Evolutionary conservation across 495 filamentous ascomycete species (phyloP).

Genomic region (Melanomma pulvis-pyrius): DNA sequence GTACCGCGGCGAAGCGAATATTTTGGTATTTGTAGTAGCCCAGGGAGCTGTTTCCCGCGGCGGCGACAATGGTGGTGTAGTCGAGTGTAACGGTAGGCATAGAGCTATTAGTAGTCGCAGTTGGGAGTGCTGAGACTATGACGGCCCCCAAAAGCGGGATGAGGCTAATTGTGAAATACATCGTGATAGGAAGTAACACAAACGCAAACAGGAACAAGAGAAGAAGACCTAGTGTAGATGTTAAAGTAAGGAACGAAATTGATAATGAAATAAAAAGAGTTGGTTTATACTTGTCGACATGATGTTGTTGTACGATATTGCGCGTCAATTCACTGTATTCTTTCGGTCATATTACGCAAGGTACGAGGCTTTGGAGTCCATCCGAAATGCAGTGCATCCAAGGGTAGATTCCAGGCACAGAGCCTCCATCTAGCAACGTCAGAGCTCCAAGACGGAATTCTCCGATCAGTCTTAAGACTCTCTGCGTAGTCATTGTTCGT

Average conservation of each 20-base stretch:
- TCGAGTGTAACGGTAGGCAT: background rate
- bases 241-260: background rate
- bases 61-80: background rate
- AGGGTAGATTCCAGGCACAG: background rate
- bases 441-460: no score
- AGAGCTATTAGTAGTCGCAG: background rate
- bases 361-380: background rate
- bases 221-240: background rate
- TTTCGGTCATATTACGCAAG: background rate
- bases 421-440: background rate
- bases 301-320: background rate
- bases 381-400: background rate
- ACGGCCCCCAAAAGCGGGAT: background rate
- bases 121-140: background rate
- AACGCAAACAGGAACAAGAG: background rate
- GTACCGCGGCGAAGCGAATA: background rate
- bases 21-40: background rate
- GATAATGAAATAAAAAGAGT: background rate
- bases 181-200: background rate
- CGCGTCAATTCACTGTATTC: background rate
- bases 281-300: background rate
- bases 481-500: no score
- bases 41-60: background rate
- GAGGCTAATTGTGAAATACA: background rate
- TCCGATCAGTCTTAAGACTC: no score